Percentiles rank a stretch among this genome's conserved stretches.
phyloP scores from a whole-genome alignment of 352 stramenopile species.

The Globisporangium heterothallicum region DNA sequence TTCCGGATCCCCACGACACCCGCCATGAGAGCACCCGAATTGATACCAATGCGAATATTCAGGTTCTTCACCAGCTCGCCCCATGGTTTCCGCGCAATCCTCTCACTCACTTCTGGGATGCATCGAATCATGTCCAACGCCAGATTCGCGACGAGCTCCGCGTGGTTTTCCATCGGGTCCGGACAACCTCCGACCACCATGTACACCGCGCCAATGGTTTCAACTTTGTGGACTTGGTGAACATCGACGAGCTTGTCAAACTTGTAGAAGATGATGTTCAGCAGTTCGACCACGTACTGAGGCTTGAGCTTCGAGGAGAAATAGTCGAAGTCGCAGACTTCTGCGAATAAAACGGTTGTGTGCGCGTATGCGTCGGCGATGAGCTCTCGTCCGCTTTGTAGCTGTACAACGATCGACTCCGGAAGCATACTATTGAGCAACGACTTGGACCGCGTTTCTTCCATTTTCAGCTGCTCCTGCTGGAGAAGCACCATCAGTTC shows the following conservation, averaged over 20 bases:
- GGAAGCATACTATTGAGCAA: constrained; percentile 84
- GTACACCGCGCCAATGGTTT: constrained; percentile 89
- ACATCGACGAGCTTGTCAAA: constrained; percentile 86
- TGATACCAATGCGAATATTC: constrained; percentile 85
- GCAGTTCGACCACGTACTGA: constrained; percentile 81
- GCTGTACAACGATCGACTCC: constrained; percentile 64
- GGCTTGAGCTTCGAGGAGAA: constrained; percentile 74
- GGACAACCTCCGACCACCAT: constrained; percentile 85
- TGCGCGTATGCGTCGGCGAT: constrained; percentile 80
- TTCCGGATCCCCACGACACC: constrained; percentile 83
- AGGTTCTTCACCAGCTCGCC: constrained; percentile 62
- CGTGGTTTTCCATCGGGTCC: constrained; percentile 62
- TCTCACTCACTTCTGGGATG: constrained; percentile 69
- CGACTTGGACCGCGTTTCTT: constrained; percentile 71
- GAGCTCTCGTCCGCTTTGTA: constrained; percentile 70
- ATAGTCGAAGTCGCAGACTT: constrained; percentile 84
- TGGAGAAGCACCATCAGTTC: constrained; percentile 80
- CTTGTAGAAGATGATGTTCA: constrained; percentile 88
- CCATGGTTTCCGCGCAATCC: constrained; percentile 70
- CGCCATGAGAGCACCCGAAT: constrained; percentile 78
- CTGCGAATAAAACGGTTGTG: constrained; percentile 73
- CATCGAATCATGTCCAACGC: constrained; percentile 76
- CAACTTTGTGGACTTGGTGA: constrained; percentile 87
- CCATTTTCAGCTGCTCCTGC: constrained; percentile 75
- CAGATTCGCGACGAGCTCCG: constrained; percentile 74